Evolutionary conservation across 768 basidiomycete species (phyloP).

Genomic region (Termitomyces sp.): DNA sequence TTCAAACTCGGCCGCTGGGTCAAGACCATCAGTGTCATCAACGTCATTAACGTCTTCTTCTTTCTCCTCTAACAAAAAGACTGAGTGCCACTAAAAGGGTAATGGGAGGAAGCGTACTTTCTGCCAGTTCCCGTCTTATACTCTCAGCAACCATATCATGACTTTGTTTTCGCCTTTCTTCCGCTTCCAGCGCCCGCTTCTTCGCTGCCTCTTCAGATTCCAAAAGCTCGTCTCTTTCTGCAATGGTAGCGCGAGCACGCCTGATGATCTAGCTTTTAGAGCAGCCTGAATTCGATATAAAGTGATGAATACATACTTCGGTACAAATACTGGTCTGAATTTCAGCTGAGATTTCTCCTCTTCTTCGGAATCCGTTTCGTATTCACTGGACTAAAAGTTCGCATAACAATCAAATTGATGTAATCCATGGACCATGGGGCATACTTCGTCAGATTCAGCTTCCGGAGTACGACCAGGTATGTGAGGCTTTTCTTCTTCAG

Average conservation of each 20-base stretch:
- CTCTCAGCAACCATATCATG: conserved; percentile 93
- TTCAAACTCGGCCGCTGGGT: conserved; percentile 88
- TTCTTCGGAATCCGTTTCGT: conserved; percentile 75
- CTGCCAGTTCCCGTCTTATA: conserved; percentile 84
- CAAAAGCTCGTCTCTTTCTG: conserved; percentile 60
- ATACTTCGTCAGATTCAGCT: conserved; percentile 39
- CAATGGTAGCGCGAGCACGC: conserved; percentile 69
- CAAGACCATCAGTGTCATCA: conserved; percentile 92
- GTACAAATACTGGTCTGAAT: conserved; percentile 91
- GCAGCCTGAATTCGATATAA: not conserved
- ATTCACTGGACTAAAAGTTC: conserved; percentile 71
- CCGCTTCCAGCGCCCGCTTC: conserved; percentile 68
- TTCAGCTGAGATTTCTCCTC: conserved; percentile 69
- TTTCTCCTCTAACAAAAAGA: conserved; percentile 69
- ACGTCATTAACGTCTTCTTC: conserved; percentile 79
- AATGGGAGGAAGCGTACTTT: conserved; percentile 55
- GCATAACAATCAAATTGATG: conserved; percentile 11
- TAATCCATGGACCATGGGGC: conserved; percentile 11
- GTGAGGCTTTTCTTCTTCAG: conserved; percentile 24
- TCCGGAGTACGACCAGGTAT: conserved; percentile 10
- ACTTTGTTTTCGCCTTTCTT: conserved; percentile 81
- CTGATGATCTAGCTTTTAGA: conserved; percentile 35
- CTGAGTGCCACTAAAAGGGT: conserved; percentile 1
- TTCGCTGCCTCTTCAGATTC: conserved; percentile 72
- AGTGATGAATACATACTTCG: conserved; percentile 58